phyloP scores from a whole-genome alignment of 352 stramenopile genomes.

The Phytophthora constricta region DNA sequence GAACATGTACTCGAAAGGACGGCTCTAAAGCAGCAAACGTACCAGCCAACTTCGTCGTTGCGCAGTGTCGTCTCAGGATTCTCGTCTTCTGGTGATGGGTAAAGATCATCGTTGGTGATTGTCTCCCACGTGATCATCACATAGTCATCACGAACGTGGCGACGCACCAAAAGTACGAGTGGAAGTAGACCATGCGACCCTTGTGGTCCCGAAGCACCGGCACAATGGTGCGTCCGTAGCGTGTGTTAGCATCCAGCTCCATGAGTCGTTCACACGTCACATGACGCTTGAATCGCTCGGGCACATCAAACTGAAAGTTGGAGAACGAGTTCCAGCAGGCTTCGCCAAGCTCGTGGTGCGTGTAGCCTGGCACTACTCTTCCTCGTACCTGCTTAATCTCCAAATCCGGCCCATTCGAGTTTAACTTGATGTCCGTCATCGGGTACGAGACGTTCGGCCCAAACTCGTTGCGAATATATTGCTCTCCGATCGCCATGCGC shows the following conservation, averaged over 20 bases:
- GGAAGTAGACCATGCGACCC: conserved; percentile 73
- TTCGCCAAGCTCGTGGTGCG: conserved; percentile 65
- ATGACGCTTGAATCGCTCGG: conserved; percentile 63
- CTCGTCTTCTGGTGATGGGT: conserved; percentile 48
- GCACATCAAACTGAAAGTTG: conserved; percentile 80
- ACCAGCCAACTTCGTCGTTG: conserved; percentile 87
- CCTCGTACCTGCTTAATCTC: conserved; percentile 81
- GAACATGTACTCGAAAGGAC: background rate
- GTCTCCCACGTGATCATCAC: conserved; percentile 78
- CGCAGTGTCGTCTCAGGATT: conserved; percentile 61
- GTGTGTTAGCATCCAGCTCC: conserved; percentile 80
- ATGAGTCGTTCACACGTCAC: conserved; percentile 78
- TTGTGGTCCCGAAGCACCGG: conserved; percentile 69
- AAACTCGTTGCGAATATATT: conserved; percentile 65
- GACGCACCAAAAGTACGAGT: conserved; percentile 82
- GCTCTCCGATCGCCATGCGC: conserved; percentile 55
- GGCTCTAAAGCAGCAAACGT: conserved; percentile 22
- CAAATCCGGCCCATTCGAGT: conserved; percentile 80
- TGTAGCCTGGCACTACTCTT: conserved; percentile 61
- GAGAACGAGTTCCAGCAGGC: conserved; percentile 81
- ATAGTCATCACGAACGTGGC: conserved; percentile 59
- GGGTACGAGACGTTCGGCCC: conserved; percentile 54
- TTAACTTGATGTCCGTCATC: conserved; percentile 81
- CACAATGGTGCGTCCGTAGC: conserved; percentile 78
- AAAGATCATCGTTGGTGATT: conserved; percentile 71